These are phyloP conservation scores for Aspergillus biplanus DNA, from an alignment of 495 filamentous ascomycete species.

Conservation along the genomic window DNA sequence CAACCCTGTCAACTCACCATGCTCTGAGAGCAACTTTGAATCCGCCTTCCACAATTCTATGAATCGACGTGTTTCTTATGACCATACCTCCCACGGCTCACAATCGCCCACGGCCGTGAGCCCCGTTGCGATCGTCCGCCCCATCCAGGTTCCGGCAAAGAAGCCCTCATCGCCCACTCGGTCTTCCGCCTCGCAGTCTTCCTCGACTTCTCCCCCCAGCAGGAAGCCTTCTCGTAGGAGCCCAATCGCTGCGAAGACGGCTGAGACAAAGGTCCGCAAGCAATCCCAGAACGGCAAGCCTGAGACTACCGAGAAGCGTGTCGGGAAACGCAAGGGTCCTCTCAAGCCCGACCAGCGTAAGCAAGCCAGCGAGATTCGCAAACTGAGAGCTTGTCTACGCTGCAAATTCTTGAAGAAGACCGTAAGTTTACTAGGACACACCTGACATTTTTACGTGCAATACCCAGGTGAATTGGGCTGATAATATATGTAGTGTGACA, in stretches of 20 bases:
- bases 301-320: slow-evolving; percentile 80
- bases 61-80: slow-evolving; percentile 38
- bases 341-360: slow-evolving; percentile 91
- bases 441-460: neutral
- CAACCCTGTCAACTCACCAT: slow-evolving; percentile 69
- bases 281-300: slow-evolving; percentile 75
- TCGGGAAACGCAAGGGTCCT: slow-evolving; percentile 83
- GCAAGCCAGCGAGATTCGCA: slow-evolving; percentile 91
- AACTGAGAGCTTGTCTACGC: slow-evolving; percentile 87
- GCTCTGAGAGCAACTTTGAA: slow-evolving; percentile 67
- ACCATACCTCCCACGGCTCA: slow-evolving; percentile 46
- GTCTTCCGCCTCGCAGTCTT: slow-evolving; percentile 60
- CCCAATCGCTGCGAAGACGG: slow-evolving; percentile 72
- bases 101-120: slow-evolving; percentile 62
- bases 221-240: slow-evolving; percentile 74
- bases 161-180: slow-evolving; percentile 61
- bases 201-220: slow-evolving; percentile 67
- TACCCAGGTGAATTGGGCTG: neutral
- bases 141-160: slow-evolving; percentile 69
- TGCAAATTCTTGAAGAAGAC: slow-evolving; percentile 99
- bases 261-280: slow-evolving; percentile 78
- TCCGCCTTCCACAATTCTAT: slow-evolving; percentile 60
- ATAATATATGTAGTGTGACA: slow-evolving; percentile 66
- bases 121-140: slow-evolving; percentile 67
- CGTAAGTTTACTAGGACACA: slow-evolving; percentile 32